Base-by-base conservation (phyloP, 129 eudicot species). In the Cynara cardunculus region DNA sequence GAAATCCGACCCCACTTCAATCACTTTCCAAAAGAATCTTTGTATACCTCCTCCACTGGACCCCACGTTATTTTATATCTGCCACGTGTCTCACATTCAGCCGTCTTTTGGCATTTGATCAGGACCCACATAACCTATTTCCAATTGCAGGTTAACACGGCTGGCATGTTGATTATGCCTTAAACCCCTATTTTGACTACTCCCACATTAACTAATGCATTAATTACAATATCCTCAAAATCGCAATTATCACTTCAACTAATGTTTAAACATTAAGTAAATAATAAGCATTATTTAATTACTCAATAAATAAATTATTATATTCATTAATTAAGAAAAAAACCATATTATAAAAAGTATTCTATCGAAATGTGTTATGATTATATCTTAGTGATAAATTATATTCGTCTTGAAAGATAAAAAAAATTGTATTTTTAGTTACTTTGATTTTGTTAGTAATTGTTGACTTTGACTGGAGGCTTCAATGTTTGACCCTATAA, bases 51-150 rank as follows among this genome's bases (percentile, higher is more conserved):
- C 49, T 70, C 34, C 10, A 10, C 16, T 71, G 76, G 62, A 24
- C 76, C 76, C 76, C 7, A 1, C 25, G 39, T 49, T 11, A 11
- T 24, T 19, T 34, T 35, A 27, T 4, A 25, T 72, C 2, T 72
- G 76, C 44, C 76, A 72, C 32, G 62, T 72, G 76, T 5, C 21
- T 35, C 62, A 5, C 25, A 3, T 39, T 24, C 76, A 37, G 22
- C 76, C 76, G 76, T 72, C 62, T 1, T 72, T 64, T 24, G 27
- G 13, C 76, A 22, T 13, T 5, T 24, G 32, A 72, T 4, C 9
- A 34, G 76, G 28, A 4, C 62, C 76, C 32, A 39, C 76, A 72
- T 7, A 72, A 72, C 19, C 76, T 21, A 25, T 72, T 72, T 72
- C 56, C 75, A 34, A 71, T 71, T 7, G 18, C 18, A 3, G n/a